Percentiles rank a stretch among this genome's conserved stretches.
These are phyloP conservation scores for Scenedesmus sp. DNA, from an alignment of 163 green algal species.

Conservation along the genomic window DNA sequence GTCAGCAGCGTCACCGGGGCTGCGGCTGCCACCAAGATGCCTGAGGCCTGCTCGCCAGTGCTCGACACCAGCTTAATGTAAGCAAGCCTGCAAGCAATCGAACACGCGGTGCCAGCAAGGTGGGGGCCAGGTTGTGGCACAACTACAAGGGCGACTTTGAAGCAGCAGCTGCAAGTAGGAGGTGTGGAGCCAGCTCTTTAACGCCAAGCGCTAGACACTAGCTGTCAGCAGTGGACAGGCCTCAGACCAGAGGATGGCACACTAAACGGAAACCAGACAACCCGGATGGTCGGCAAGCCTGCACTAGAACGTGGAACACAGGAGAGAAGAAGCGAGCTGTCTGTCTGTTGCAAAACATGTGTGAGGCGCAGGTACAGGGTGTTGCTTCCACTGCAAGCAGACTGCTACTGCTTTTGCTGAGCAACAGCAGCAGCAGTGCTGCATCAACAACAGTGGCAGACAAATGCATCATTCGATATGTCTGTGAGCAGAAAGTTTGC, in stretches of 20 bases:
- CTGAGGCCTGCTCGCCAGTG: constrained; percentile 64
- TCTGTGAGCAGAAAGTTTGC: too few species aligned
- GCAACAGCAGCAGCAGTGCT: too few species aligned
- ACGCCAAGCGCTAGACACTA: not conserved
- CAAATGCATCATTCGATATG: too few species aligned
- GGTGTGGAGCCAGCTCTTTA: not conserved
- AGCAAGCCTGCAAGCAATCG: constrained; percentile 54
- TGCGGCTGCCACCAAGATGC: constrained; percentile 71
- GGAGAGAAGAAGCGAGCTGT: not conserved
- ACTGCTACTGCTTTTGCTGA: too few species aligned
- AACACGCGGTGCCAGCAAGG: not conserved
- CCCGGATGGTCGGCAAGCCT: not conserved
- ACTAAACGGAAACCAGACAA: too few species aligned
- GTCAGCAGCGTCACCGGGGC: constrained; percentile 75
- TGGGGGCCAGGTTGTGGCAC: not conserved
- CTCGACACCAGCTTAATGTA: constrained; percentile 64
- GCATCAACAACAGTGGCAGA: too few species aligned
- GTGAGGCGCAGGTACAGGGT: too few species aligned
- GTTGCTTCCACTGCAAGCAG: too few species aligned
- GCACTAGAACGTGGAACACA: not conserved
- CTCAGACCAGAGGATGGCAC: too few species aligned
- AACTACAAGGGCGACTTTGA: too few species aligned
- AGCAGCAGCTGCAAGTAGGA: not conserved
- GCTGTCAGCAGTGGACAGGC: not conserved
- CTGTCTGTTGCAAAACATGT: not conserved